Base-by-base conservation (phyloP, 2,329 filamentous ascomycete genomes). In the Neonectria magnoliae region DNA sequence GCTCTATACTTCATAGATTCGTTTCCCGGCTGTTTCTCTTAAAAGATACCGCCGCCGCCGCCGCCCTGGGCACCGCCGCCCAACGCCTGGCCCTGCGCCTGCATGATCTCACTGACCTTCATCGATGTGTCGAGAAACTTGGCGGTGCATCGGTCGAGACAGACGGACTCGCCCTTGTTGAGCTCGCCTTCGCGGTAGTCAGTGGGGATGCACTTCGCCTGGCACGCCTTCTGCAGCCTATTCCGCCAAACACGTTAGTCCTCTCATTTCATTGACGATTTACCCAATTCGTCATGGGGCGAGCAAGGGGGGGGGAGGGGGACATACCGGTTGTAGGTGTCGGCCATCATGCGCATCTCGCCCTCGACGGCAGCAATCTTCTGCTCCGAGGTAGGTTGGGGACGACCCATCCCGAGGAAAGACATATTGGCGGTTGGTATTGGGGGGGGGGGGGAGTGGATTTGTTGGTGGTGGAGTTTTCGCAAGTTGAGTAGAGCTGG, bases 71-170 rank as follows among this genome's bases (percentile, higher is more conserved):
- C 67, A 14, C 65, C 68, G 44, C 83, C 86, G 65, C 89, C 88
- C 76, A 88, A 87, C 68, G 88, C 86, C 76, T 89, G 88, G 53
- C 92, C 93, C 81, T 97, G 92, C 70, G 91, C 89, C 83, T 98
- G 94, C 90, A 98, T 94, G 83, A 97, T 93, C 83, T 98, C 94
- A 76, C 92, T 95, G 65, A 98, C 93, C 86, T 98, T 98, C 85
- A 97, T 90, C 81, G 97, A 97, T 76, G 97, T 94, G 75, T 98
- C 95, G 83, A 99, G 98, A 86, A 98, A 99, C 85, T 99, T 99
- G 78, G 92, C 88, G 63, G 97, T 93, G 83, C 97, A 99, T 77
- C 96, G 93, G 84, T 99, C 96, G 74, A 99, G 90, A 85, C 97
- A 99, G 75, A 99, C 96, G 73, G 92, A 94, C 83, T 99, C 96